phyloP scores from a whole-genome alignment of 768 basidiomycete species.

The Agaricus sinodeliciosus region DNA sequence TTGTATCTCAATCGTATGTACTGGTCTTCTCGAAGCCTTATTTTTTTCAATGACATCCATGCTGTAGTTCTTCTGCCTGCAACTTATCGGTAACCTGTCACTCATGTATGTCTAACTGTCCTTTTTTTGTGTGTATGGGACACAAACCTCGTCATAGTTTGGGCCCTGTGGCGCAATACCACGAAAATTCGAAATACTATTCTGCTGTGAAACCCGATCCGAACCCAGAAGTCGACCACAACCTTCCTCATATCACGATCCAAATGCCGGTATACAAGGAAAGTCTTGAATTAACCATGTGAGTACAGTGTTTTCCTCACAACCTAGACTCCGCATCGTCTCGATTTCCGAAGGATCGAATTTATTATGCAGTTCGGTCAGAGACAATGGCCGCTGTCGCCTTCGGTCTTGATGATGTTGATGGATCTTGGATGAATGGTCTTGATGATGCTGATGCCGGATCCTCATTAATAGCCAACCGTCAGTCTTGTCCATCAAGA shows the following conservation, averaged over 20 bases:
- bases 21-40: background rate
- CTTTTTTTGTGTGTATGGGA: constrained; percentile 12
- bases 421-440: background rate
- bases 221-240: constrained; percentile 60
- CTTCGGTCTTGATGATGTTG: background rate
- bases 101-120: constrained; percentile 35
- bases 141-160: constrained; percentile 26
- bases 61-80: constrained; percentile 66
- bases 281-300: constrained; percentile 69
- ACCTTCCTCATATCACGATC: constrained; percentile 73
- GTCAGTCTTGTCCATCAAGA: constrained; percentile 73
- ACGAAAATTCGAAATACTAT: constrained; percentile 80
- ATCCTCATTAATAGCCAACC: constrained; percentile 40
- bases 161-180: constrained; percentile 81
- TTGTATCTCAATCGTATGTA: constrained; percentile 66
- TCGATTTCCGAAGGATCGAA: background rate
- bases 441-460: background rate
- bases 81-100: constrained; percentile 59
- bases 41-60: background rate
- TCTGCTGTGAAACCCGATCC: constrained; percentile 62
- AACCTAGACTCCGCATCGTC: background rate
- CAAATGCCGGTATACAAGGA: constrained; percentile 89
- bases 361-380: background rate
- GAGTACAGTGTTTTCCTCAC: constrained; percentile 17
- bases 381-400: constrained; percentile 8